Evolutionary conservation across 2,329 filamentous ascomycete species (phyloP).

Genomic region (Fusarium austroafricanum): DNA sequence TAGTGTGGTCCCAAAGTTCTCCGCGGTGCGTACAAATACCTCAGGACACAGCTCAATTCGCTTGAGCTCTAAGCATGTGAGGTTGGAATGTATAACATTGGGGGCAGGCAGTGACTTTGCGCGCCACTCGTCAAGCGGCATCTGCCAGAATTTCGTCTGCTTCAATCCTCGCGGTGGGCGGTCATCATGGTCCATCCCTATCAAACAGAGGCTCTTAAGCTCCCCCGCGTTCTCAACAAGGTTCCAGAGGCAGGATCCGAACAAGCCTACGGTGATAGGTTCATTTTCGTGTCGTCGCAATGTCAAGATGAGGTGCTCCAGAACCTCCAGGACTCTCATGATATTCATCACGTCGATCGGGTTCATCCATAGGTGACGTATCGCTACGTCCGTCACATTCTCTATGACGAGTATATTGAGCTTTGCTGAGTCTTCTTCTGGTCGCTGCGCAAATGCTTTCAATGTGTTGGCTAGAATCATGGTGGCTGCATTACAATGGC

Average conservation of each 20-base stretch:
- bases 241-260: slow-evolving; percentile 62
- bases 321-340: slow-evolving; percentile 53
- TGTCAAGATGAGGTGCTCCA: slow-evolving; percentile 61
- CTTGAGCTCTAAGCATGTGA: slow-evolving; percentile 59
- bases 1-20: slow-evolving; percentile 54
- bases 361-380: slow-evolving; percentile 63
- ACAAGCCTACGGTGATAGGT: slow-evolving; percentile 50
- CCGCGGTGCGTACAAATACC: slow-evolving; percentile 50
- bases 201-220: slow-evolving; percentile 61
- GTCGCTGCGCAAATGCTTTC: slow-evolving; percentile 59
- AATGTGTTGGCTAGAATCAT: slow-evolving; percentile 65
- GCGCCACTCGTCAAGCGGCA: slow-evolving; percentile 55
- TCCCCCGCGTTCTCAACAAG: slow-evolving; percentile 58
- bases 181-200: slow-evolving; percentile 58
- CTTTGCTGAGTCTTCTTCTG: slow-evolving; percentile 56
- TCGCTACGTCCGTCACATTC: slow-evolving; percentile 60
- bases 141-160: slow-evolving; percentile 53
- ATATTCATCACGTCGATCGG: slow-evolving; percentile 63
- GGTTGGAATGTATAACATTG: slow-evolving; percentile 50
- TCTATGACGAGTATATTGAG: slow-evolving; percentile 63
- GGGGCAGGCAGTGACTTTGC: slow-evolving; percentile 54
- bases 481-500: slow-evolving; percentile 59
- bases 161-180: slow-evolving; percentile 53
- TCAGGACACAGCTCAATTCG: slow-evolving; percentile 54
- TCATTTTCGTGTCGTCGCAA: slow-evolving; percentile 59